These are phyloP conservation scores for Colletotrichum gloeosporioides DNA, from an alignment of 2,329 filamentous ascomycete species.

Conservation along the genomic window DNA sequence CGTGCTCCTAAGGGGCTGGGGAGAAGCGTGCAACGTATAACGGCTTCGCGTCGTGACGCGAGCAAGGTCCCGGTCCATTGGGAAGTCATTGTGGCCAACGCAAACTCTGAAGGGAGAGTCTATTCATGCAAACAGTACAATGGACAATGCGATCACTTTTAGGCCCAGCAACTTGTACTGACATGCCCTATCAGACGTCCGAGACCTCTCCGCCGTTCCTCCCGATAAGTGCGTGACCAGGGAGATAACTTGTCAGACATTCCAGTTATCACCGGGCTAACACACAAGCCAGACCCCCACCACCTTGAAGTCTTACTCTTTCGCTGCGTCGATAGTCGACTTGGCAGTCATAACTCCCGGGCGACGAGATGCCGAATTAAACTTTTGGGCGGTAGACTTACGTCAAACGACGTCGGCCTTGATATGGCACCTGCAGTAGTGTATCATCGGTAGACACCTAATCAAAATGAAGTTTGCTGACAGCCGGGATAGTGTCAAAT, in stretches of 20 bases:
- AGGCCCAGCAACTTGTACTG: background rate
- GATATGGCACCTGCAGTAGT: background rate
- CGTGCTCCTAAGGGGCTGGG: background rate
- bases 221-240: background rate
- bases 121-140: conserved; percentile 17
- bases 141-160: background rate
- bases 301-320: background rate
- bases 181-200: background rate
- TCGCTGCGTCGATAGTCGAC: background rate
- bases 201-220: background rate
- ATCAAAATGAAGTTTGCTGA: background rate
- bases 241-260: background rate
- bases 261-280: conserved; percentile 9
- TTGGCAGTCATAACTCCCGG: background rate
- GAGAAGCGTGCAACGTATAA: conserved; percentile 1
- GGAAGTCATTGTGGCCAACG: background rate
- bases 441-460: background rate
- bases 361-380: background rate
- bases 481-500: background rate
- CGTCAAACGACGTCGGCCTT: background rate
- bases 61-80: background rate
- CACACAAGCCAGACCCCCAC: background rate
- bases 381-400: background rate
- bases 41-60: background rate
- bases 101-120: background rate